Evolutionary conservation across 2,329 filamentous ascomycete species (phyloP).

Genomic region (Fusarium hostae): DNA sequence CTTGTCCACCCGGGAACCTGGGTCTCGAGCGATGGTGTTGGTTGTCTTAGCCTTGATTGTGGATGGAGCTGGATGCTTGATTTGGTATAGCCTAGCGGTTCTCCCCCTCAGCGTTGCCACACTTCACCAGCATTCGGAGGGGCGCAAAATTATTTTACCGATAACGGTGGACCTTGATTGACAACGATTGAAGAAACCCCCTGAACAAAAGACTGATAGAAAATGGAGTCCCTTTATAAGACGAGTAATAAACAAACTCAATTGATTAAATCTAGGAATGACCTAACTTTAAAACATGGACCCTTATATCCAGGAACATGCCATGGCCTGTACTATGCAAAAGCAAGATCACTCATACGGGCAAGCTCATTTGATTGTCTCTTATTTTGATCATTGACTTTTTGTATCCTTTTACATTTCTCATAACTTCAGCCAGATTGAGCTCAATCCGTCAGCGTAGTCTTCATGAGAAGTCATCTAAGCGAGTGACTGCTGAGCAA

Average conservation of each 20-base stretch:
- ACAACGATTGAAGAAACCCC: background rate
- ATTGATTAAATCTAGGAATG: background rate
- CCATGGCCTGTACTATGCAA: background rate
- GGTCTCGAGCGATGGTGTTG: conserved; percentile 38
- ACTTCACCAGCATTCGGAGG: conserved; percentile 1
- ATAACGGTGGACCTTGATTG: background rate
- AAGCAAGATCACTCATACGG: background rate
- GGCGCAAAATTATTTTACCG: conserved; percentile 37
- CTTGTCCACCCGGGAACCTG: conserved; percentile 38
- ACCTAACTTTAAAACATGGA: background rate
- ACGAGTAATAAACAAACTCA: background rate
- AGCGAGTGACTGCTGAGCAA: conserved; percentile 39
- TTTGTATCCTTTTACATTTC: conserved; percentile 27
- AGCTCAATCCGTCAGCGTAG: conserved; percentile 12
- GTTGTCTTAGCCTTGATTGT: conserved; percentile 35
- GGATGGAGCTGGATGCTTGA: conserved; percentile 40
- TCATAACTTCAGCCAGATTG: conserved; percentile 4
- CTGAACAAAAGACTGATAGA: background rate
- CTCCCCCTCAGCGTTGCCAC: conserved; percentile 29
- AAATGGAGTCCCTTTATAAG: background rate
- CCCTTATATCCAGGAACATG: background rate
- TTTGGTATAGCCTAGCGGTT: conserved; percentile 41
- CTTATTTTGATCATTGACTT: conserved; percentile 14
- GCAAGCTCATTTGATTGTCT: background rate
- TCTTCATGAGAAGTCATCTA: conserved; percentile 25